Evolutionary conservation across 2,329 filamentous ascomycete species (phyloP), one percentile per base, ranked within the genome.

Genomic region (Tolypocladium inflatum): DNA sequence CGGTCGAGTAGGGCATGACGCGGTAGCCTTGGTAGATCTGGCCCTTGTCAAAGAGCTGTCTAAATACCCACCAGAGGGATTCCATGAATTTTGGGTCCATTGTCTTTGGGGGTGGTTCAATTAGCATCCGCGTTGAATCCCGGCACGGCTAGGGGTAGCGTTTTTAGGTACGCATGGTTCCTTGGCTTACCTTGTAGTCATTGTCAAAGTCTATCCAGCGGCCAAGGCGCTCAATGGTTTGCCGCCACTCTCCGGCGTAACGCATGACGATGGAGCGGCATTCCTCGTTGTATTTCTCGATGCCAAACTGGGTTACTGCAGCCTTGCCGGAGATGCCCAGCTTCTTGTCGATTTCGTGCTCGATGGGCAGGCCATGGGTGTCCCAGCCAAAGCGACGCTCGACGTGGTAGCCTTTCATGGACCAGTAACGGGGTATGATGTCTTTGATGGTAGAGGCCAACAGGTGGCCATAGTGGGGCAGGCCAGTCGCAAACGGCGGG

Each of bases 141-240:
- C 5, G 17, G 23, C 23, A 50, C 15, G 13, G 8, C 4, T 17
- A 13, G 23, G 23, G 17, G 4, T 3, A 11, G 1, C 4, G 9
- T 33, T 15, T 33, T 50, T 11, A 11, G 33, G n/a, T 30, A 17
- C 6, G 45, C 26, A 33, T n/a, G 17, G 4, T 30, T 30, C 23
- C 26, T 17, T 4, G 8, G 4, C 70, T 63, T 67, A 86, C 86
- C 84, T 96, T 96, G 79, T 96, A 97, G 72, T 97, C 91, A 66
- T 96, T 94, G 74, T 97, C 93, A 66, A 97, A 97, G 74, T 97
- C 93, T 67, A 97, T 94, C 93, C 93, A 97, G 59, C 93, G 87
- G 58, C 93, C 93, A 45, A 97, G 76, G 61, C 93, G 81, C 69
- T 96, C 91, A 66, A 97, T 89, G 33, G 91, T 96, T 62, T 85